A percentile compares a stretch with the other conserved stretches of the same genome.
These are phyloP conservation scores for Fusarium anguioides DNA, from an alignment of 2,329 filamentous ascomycete species.

Conservation along the genomic window DNA sequence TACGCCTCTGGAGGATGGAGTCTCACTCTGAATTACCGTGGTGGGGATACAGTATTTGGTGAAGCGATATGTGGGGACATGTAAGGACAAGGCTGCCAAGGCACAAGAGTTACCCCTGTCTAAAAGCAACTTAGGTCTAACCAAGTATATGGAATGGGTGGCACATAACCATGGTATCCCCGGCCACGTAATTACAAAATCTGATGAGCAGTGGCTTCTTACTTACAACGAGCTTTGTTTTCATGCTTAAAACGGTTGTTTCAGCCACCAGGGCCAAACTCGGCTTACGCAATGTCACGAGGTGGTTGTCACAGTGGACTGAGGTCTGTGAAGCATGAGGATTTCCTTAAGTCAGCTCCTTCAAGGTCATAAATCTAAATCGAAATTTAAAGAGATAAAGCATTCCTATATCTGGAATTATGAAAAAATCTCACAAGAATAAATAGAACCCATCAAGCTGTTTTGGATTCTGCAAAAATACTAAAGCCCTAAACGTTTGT, in stretches of 20 bases:
- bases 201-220: neutral
- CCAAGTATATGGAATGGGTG: neutral
- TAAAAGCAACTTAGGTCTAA: slow-evolving; percentile 5
- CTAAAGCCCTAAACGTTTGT: too few relatives aligned
- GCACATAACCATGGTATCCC: neutral
- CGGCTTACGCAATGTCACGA: neutral
- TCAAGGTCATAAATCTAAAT: too few relatives aligned
- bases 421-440: too few relatives aligned
- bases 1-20: neutral
- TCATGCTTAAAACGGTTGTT: slow-evolving; percentile 1
- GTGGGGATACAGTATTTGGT: neutral
- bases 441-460: too few relatives aligned
- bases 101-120: neutral
- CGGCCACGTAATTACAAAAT: slow-evolving; percentile 3
- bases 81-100: neutral
- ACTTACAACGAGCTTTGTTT: slow-evolving; percentile 13
- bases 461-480: too few relatives aligned
- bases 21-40: slow-evolving; percentile 7
- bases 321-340: too few relatives aligned
- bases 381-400: too few relatives aligned
- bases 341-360: too few relatives aligned
- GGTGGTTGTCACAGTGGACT: too few relatives aligned
- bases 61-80: slow-evolving; percentile 3
- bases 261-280: neutral
- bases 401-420: too few relatives aligned